Evolutionary conservation across 148 eudicot genomes (phyloP).

Genomic region (Diospyros kaki): DNA sequence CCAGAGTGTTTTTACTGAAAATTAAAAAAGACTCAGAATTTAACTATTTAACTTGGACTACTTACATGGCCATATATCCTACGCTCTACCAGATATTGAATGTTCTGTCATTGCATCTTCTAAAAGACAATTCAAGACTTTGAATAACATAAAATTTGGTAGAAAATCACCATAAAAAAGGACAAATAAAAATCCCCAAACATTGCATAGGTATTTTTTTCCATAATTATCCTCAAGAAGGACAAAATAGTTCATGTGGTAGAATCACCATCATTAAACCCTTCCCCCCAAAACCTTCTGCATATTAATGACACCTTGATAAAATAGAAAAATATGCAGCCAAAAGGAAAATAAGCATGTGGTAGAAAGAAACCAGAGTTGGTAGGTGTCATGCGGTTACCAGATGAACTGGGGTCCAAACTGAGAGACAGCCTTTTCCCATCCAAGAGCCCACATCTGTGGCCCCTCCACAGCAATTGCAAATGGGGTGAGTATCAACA

Average conservation of each 20-base stretch:
- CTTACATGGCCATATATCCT: background rate
- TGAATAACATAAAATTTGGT: background rate
- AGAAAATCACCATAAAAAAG: background rate
- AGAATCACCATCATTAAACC: background rate
- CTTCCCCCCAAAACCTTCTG: background rate
- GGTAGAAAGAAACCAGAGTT: slow-evolving; percentile 14
- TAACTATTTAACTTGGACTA: background rate
- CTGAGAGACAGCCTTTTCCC: slow-evolving; percentile 32
- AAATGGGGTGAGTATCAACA: slow-evolving; percentile 33
- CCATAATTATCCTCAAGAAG: background rate
- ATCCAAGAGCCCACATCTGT: slow-evolving; percentile 44
- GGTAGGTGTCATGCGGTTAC: slow-evolving; percentile 32
- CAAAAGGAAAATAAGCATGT: slow-evolving; percentile 11
- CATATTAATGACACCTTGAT: background rate
- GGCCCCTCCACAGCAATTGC: slow-evolving; percentile 48
- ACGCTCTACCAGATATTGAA: background rate
- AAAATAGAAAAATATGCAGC: slow-evolving; percentile 2
- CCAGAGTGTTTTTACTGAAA: background rate
- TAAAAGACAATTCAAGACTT: background rate
- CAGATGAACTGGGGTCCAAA: slow-evolving; percentile 34
- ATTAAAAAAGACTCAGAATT: background rate
- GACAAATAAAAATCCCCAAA: background rate
- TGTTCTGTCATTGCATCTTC: background rate
- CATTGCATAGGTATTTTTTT: background rate
- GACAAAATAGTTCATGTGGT: background rate